Percentiles rank a stretch among this genome's conserved stretches.
These are phyloP conservation scores for Coniochaeta hoffmannii DNA, from an alignment of 2,329 filamentous ascomycete species.

Conservation along the genomic window DNA sequence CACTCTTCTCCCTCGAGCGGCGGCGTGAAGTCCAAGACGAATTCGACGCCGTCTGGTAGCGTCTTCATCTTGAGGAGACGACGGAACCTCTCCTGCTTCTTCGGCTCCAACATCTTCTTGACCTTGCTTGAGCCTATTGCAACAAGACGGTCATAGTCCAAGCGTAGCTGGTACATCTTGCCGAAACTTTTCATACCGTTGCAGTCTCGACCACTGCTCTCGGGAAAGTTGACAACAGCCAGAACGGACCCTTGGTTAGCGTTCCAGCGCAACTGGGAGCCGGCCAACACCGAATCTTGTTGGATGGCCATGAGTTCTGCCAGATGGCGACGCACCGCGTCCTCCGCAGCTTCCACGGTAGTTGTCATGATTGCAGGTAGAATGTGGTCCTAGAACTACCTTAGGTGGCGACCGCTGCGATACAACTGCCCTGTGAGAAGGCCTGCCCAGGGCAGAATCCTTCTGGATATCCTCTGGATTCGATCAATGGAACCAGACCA, in stretches of 20 bases:
- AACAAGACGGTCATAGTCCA: constrained; percentile 38
- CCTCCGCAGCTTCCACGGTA: neutral
- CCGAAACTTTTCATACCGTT: constrained; percentile 19
- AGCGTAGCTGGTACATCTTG: constrained; percentile 27
- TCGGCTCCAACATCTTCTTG: constrained; percentile 32
- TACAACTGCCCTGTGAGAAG: neutral
- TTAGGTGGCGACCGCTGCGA: neutral
- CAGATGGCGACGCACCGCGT: constrained; percentile 12
- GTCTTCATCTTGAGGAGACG: constrained; percentile 27
- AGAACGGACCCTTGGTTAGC: constrained; percentile 11
- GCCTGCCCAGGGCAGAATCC: too few relatives aligned
- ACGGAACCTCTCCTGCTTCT: constrained; percentile 29
- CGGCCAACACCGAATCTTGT: neutral
- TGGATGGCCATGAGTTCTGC: constrained; percentile 9
- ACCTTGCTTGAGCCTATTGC: constrained; percentile 40
- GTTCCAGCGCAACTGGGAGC: too few relatives aligned
- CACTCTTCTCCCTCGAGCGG: constrained; percentile 54
- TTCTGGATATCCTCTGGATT: too few relatives aligned
- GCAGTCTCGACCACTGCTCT: constrained; percentile 23
- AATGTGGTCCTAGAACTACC: neutral
- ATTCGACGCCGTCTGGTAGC: constrained; percentile 40
- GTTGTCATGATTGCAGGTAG: neutral
- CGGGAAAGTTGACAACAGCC: constrained; percentile 29
- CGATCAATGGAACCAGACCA: too few relatives aligned
- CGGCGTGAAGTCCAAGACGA: constrained; percentile 57